Base-by-base conservation (phyloP, 192 early-diverging fungal species). In the Backusella mclennaniae region DNA sequence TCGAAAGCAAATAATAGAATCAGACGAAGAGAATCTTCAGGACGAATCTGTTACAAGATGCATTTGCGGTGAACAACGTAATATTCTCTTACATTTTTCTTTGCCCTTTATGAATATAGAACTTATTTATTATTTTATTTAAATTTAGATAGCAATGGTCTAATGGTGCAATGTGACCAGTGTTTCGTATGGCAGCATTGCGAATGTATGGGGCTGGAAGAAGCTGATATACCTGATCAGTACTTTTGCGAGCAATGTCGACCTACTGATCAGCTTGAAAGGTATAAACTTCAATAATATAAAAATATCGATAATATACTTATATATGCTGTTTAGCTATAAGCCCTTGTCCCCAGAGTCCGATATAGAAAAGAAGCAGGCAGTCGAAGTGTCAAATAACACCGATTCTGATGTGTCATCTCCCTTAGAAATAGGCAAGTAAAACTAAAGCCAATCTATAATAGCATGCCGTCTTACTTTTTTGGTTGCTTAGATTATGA, bases 161-260 rank as follows among this genome's bases (percentile, higher is more conserved):
- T 92, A 71, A 96, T 96, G 96, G 94, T 98, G 35, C 94, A 97
- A 82, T 98, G 96, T 84, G 96, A 98, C 76, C 86, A 89, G 4
- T 98, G 96, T 85, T 85, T 91, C 66, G 94, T 96, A 2, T 98
- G 96, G 96, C 96, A 98, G 81, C 96, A 98, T 77, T 92, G 93
- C 69, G 89, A 93, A n/a, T 98, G 96, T 83, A 92, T 98, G 79
- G 90, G 91, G 72, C 79, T 98, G 59, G 88, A 87, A 72, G 89
- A 90, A 71, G 85, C 90, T 67, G 91, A 94, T 21, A 91, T 94
- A 42, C 95, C 95, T 21, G 94, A 96, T 70, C 89, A 96, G 73
- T 98, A 98, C 85, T 98, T 92, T 72, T 98, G 96, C 83, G 96
- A 98, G 74, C 88, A 90, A 53, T 98, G 96, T 83, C 87, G 85